A percentile compares a stretch with the other conserved stretches of the same genome.
Evolutionary conservation across 2,329 filamentous ascomycete species (phyloP).

Genomic region (Macrophomina phaseolina): DNA sequence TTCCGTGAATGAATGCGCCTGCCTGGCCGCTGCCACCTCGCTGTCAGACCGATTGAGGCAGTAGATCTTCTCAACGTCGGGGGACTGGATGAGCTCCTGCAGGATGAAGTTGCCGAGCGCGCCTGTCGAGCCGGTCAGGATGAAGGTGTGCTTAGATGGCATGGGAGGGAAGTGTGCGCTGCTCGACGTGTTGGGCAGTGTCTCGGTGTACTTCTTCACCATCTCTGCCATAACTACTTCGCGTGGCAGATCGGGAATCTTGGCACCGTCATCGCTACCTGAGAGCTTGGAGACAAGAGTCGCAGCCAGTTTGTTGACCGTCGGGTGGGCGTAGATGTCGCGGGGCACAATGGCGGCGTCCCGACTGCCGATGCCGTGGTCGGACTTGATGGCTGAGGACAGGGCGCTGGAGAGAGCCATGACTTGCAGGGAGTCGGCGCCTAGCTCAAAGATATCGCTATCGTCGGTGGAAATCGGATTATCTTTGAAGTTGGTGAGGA

Average conservation of each 20-base stretch:
- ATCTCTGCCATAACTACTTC: conserved; percentile 37
- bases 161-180: not conserved
- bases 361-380: conserved; percentile 27
- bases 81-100: conserved; percentile 26
- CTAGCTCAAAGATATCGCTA: conserved; percentile 41
- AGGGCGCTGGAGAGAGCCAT: conserved; percentile 34
- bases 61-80: conserved; percentile 27
- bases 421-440: conserved; percentile 43
- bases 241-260: conserved; percentile 20
- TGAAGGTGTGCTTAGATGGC: conserved; percentile 24
- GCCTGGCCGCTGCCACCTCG: conserved; percentile 1
- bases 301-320: conserved; percentile 35
- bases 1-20: conserved; percentile 19
- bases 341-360: conserved; percentile 35
- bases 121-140: conserved; percentile 32
- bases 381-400: conserved; percentile 31
- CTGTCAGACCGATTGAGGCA: conserved; percentile 29
- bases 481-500: conserved; percentile 24
- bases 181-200: conserved; percentile 27
- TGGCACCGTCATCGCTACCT: conserved; percentile 18
- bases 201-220: conserved; percentile 38
- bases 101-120: conserved; percentile 31
- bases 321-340: conserved; percentile 41
- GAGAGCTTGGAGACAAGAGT: conserved; percentile 29
- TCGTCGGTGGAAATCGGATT: conserved; percentile 31